Percentiles rank a stretch among this genome's conserved stretches.
Conservation (phyloP, 2,329 filamentous ascomycete genomes). For the Alternaria arborescens region DNA sequence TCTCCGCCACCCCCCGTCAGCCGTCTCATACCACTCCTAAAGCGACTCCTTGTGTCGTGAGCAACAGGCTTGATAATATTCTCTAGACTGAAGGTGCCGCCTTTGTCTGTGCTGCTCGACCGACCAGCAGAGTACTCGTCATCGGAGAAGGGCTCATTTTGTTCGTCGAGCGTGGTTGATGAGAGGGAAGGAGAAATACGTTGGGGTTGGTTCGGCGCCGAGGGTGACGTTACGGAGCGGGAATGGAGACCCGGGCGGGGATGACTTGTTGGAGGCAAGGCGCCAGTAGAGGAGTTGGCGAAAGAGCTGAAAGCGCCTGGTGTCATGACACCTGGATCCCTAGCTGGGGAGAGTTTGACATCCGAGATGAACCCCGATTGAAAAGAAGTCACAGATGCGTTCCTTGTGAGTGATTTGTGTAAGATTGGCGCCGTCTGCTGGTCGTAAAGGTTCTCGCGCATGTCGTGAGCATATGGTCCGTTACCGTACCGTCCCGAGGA, state of each 20-base stretch:
- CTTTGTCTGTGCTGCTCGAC: constrained; percentile 35
- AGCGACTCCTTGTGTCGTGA: constrained; percentile 59
- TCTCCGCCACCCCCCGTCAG: constrained; percentile 65
- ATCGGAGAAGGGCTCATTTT: constrained; percentile 79
- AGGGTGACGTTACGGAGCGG: constrained; percentile 85
- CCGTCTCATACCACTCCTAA: constrained; percentile 66
- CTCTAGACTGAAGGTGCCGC: constrained; percentile 34
- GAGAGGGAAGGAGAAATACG: constrained; percentile 60
- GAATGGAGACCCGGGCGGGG: constrained; percentile 74
- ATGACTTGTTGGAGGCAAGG: constrained; percentile 27
- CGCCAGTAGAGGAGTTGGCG: constrained; percentile 37
- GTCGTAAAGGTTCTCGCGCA: constrained; percentile 83
- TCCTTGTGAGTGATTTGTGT: constrained; percentile 78
- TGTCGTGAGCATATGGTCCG: constrained; percentile 35
- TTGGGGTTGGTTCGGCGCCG: constrained; percentile 58
- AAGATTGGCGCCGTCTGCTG: constrained; percentile 91
- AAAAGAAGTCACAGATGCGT: constrained; percentile 77
- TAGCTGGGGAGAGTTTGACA: constrained; percentile 65
- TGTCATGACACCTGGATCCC: constrained; percentile 62
- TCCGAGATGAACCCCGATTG: constrained; percentile 85
- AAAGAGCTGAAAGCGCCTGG: constrained; percentile 64
- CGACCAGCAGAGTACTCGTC: constrained; percentile 67
- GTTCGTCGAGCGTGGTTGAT: constrained; percentile 79
- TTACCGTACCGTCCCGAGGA: constrained; percentile 42
- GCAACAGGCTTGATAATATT: constrained; percentile 68